Conservation (phyloP, 305 asterid species). For the Solanum chacoense region DNA sequence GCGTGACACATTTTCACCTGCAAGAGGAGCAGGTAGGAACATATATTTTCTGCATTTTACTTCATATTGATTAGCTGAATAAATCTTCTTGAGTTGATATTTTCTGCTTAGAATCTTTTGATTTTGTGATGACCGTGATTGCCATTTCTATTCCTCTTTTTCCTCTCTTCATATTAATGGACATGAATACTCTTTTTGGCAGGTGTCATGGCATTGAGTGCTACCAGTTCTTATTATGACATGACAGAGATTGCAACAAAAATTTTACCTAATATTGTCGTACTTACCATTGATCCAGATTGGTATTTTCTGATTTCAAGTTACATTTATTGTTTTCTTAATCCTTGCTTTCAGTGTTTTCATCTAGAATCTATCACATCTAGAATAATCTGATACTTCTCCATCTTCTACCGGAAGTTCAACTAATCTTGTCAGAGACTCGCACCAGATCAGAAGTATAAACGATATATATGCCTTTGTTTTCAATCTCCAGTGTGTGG, state of each 20-base stretch:
- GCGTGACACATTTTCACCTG: conserved; percentile 96
- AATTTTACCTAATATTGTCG: conserved; percentile 79
- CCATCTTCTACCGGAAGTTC: background rate
- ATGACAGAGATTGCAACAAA: conserved; percentile 88
- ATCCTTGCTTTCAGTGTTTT: background rate
- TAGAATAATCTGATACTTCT: background rate
- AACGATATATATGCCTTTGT: background rate
- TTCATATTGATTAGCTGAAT: background rate
- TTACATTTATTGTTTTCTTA: background rate
- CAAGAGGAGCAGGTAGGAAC: conserved; percentile 91
- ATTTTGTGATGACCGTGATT: background rate
- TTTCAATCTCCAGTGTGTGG: background rate
- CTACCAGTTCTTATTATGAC: conserved; percentile 88
- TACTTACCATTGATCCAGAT: conserved; percentile 92
- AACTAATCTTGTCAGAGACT: background rate
- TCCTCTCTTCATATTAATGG: background rate
- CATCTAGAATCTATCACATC: background rate
- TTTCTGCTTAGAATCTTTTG: background rate
- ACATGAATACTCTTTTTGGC: conserved; percentile 16
- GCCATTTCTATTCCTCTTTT: background rate
- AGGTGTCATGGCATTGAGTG: conserved; percentile 95
- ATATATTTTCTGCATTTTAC: background rate
- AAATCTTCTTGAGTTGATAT: background rate
- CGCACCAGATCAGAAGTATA: background rate
- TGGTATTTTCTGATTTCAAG: conserved; percentile 29